Percentiles rank a stretch among this genome's conserved stretches.
Conservation (phyloP, 345 rosid genomes). For the Salix caprea region DNA sequence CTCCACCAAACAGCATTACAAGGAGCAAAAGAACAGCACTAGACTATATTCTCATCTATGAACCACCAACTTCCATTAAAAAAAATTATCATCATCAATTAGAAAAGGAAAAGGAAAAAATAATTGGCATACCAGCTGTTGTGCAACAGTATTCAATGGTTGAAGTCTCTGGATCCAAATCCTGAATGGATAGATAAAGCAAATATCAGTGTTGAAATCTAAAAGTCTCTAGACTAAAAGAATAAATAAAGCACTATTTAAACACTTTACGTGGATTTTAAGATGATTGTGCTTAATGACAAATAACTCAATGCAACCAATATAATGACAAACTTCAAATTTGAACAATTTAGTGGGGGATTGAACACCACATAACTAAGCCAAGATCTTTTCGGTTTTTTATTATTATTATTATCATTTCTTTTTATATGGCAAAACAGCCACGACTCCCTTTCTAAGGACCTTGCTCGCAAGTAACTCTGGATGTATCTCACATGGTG, state of each 20-base stretch:
- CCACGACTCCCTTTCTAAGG: not conserved
- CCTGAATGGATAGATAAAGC: slow-evolving; percentile 36
- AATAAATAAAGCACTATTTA: not conserved
- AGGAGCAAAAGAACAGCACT: not conserved
- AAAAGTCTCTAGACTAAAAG: not conserved
- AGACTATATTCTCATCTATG: not conserved
- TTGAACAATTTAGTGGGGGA: not conserved
- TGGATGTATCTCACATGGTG: not conserved
- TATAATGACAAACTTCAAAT: not conserved
- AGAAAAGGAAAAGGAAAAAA: not conserved
- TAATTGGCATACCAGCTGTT: slow-evolving; percentile 66
- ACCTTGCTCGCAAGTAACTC: not conserved
- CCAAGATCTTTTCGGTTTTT: not conserved
- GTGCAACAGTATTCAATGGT: slow-evolving; percentile 68
- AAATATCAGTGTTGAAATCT: slow-evolving; percentile 7
- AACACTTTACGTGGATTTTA: not conserved
- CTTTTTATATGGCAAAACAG: not conserved
- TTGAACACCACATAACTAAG: not conserved
- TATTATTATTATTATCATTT: too few relatives aligned
- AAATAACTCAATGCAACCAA: not conserved
- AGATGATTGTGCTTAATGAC: not conserved
- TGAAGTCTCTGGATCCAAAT: slow-evolving; percentile 72
- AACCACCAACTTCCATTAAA: not conserved
- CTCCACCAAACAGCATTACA: too few relatives aligned
- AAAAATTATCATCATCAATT: not conserved